Base-by-base conservation (phyloP, 75 land plant genomes). In the Pinus albicaulis region DNA sequence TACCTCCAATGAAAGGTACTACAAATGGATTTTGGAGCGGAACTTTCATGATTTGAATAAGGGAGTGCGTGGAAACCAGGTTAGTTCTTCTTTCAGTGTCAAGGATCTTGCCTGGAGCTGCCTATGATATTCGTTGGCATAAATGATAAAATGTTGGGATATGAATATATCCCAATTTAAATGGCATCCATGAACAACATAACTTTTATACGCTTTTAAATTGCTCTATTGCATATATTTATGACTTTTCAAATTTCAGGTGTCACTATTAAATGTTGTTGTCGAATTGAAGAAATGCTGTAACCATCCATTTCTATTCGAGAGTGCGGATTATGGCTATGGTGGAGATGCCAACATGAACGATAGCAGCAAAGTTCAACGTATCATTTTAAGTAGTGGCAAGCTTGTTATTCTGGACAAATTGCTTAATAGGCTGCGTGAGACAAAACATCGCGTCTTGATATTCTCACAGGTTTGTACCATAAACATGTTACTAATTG, bases 281-380 rank as follows among this genome's bases (percentile, higher is more conserved):
- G 99, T 98, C 52, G 99, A 98, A 85, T 83, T 98, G 86, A 98
- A 98, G 90, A 98, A 98, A 77, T 98, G 99, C 92, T 98, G 98
- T 85, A 98, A 98, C 77, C 99, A 98, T 81, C 99, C 99, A 22
- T 98, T 98, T 71, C 86, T 98, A 14, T 98, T 98, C 85, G 99
- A 98, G 80, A 98, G 99, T 90, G 99, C 99, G 56, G 99, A 98
- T 74, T 87, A 95, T 95, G 99, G 98, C 62, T 98, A 98, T 86
- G 99, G 99, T 69, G 99, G 98, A 26, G 92, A 95, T 76, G 81
- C 81, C 4, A 86, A 73, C 71, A 77, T 76, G 44, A 82, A 82
- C 77, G 99, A 93, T 36, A 93, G 85, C 78, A 93, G 84, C 75
- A 95, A 93, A 82, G 89, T 98, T 77, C 96, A 98, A 77, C 88